A percentile compares a stretch with the other conserved stretches of the same genome.
Conservation (phyloP, 2,329 filamentous ascomycete genomes). For the Zymoseptoria pseudotritici region DNA sequence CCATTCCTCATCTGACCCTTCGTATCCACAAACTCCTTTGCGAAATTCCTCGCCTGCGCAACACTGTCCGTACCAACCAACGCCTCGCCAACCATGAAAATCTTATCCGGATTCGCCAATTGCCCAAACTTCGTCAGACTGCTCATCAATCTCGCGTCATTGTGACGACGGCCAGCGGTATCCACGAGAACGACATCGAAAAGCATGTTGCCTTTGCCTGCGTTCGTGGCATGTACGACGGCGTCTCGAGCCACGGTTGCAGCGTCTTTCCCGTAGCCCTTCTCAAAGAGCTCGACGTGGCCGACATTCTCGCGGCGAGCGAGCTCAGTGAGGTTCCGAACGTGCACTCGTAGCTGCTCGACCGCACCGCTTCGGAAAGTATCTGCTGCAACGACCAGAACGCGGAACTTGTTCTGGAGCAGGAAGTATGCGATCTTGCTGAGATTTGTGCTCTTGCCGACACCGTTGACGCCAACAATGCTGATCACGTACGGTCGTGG, state of each 20-base stretch:
- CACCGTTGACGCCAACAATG: slow-evolving; percentile 95
- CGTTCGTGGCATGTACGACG: slow-evolving; percentile 66
- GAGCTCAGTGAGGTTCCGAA: slow-evolving; percentile 85
- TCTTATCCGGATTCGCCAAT: slow-evolving; percentile 93
- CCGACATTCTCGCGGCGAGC: slow-evolving; percentile 72
- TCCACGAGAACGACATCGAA: slow-evolving; percentile 97
- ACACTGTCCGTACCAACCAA: slow-evolving; percentile 94
- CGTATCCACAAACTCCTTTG: slow-evolving; percentile 61
- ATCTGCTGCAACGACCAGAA: slow-evolving; percentile 88
- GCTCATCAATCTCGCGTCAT: slow-evolving; percentile 92
- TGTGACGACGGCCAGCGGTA: slow-evolving; percentile 89
- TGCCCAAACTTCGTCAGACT: slow-evolving; percentile 96
- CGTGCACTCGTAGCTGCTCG: slow-evolving; percentile 92
- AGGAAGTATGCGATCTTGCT: slow-evolving; percentile 98
- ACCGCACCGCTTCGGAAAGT: slow-evolving; percentile 97
- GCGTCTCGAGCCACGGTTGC: slow-evolving; percentile 93
- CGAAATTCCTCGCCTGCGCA: slow-evolving; percentile 93
- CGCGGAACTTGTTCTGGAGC: slow-evolving; percentile 91
- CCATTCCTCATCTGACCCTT: slow-evolving; percentile 29
- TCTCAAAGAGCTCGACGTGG: slow-evolving; percentile 84
- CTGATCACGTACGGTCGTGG: slow-evolving; percentile 94
- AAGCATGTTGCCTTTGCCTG: slow-evolving; percentile 32
- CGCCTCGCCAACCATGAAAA: slow-evolving; percentile 92
- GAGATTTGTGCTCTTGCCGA: slow-evolving; percentile 95
- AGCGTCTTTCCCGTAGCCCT: slow-evolving; percentile 96